Conservation (phyloP, 169 alveolate genomes). For the Amoebophrya sp. region DNA sequence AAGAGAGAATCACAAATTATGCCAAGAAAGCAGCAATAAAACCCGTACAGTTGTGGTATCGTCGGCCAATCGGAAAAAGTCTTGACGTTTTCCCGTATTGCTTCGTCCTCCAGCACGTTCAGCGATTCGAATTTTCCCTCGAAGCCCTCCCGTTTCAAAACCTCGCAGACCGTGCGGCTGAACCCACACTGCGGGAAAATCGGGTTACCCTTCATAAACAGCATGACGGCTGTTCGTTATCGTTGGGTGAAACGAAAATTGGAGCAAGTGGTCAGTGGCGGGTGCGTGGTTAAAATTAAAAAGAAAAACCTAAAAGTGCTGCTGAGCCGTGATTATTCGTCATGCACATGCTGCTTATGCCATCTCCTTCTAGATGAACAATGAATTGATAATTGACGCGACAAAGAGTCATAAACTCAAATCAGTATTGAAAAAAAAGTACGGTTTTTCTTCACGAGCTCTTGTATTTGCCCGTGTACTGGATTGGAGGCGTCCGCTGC, state of each 20-base stretch:
- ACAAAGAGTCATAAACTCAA: not conserved
- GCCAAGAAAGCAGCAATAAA: too few relatives aligned
- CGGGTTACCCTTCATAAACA: not conserved
- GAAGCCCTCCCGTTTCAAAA: not conserved
- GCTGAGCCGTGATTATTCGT: not conserved
- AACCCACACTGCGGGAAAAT: not conserved
- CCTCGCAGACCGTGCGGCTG: not conserved
- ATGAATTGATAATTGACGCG: not conserved
- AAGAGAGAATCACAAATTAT: too few relatives aligned
- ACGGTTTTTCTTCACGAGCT: not conserved
- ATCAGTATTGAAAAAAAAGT: too few relatives aligned
- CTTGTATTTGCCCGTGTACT: not conserved
- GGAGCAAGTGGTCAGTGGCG: too few relatives aligned
- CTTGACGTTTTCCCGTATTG: not conserved
- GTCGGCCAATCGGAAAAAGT: not conserved
- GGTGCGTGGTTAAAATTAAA: too few relatives aligned
- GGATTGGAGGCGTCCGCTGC: not conserved
- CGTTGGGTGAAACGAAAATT: too few relatives aligned
- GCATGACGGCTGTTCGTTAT: not conserved
- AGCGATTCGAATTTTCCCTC: not conserved
- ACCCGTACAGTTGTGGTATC: not conserved
- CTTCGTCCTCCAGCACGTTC: not conserved
- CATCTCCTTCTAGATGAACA: not conserved
- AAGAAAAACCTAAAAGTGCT: not conserved
- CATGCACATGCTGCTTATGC: not conserved